phyloP scores from a whole-genome alignment of 2,329 filamentous ascomycete species.

The Epichloe typhina region DNA sequence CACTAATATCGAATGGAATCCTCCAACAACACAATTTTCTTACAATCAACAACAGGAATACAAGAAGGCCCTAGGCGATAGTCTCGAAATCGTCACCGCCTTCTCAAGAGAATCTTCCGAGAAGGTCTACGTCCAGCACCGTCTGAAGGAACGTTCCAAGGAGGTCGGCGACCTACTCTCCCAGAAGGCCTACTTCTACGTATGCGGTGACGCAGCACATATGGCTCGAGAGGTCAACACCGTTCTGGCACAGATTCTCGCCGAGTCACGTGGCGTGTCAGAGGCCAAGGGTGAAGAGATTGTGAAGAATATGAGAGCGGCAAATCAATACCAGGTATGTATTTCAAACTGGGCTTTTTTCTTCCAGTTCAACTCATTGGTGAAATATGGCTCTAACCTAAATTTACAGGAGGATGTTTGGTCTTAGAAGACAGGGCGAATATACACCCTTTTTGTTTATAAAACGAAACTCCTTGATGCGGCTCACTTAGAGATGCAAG shows the following conservation, averaged over 20 bases:
- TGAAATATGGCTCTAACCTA: neutral
- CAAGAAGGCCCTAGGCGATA: conserved; percentile 70
- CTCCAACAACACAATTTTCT: neutral
- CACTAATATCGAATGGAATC: too few relatives aligned
- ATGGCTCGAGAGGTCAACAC: conserved; percentile 92
- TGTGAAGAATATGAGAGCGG: conserved; percentile 90
- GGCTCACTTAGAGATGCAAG: neutral
- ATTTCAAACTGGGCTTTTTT: neutral
- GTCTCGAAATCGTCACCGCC: conserved; percentile 80
- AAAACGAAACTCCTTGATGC: neutral
- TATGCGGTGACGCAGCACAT: conserved; percentile 93
- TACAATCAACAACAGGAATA: conserved; percentile 48
- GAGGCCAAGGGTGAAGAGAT: conserved; percentile 88
- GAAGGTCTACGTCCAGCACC: conserved; percentile 96
- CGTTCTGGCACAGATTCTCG: conserved; percentile 74
- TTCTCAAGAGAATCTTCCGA: conserved; percentile 81
- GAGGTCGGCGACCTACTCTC: conserved; percentile 79
- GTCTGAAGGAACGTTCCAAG: conserved; percentile 68
- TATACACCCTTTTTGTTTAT: neutral
- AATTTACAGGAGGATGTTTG: conserved; percentile 52
- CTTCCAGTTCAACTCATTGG: neutral
- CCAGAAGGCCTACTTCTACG: conserved; percentile 88
- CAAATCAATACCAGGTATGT: conserved; percentile 87
- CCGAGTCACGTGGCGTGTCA: conserved; percentile 67
- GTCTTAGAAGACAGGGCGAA: conserved; percentile 32